These are phyloP conservation scores for Clonostachys byssicola DNA, from an alignment of 2,329 filamentous ascomycete genomes.

Conservation along the genomic window DNA sequence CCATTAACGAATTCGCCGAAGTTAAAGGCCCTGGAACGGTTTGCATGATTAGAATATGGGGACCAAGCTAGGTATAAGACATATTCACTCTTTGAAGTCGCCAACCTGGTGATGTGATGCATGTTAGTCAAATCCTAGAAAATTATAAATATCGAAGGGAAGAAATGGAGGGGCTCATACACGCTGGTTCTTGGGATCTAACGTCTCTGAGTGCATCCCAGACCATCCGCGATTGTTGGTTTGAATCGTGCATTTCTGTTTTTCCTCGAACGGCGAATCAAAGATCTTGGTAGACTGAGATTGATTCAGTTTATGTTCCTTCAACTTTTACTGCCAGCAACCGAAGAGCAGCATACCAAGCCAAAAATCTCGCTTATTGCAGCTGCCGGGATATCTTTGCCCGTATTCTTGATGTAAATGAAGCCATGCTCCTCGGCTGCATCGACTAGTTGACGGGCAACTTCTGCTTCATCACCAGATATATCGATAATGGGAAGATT, in stretches of 20 bases:
- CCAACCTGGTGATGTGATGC: conserved; percentile 48
- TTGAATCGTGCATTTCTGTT: conserved; percentile 69
- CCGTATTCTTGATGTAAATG: conserved; percentile 78
- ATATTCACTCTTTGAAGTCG: conserved; percentile 77
- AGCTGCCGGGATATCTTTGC: conserved; percentile 58
- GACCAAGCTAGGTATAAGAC: background rate
- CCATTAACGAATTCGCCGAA: conserved; percentile 71
- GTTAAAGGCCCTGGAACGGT: conserved; percentile 72
- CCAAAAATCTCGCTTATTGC: background rate
- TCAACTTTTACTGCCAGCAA: too few relatives aligned
- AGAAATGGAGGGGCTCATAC: conserved; percentile 33
- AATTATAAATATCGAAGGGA: background rate
- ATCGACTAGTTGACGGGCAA: conserved; percentile 68
- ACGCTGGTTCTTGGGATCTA: conserved; percentile 80
- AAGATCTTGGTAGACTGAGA: conserved; percentile 67
- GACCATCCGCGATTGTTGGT: conserved; percentile 87
- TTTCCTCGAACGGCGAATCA: conserved; percentile 62
- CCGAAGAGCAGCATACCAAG: too few relatives aligned
- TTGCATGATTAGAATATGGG: background rate
- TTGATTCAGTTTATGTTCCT: too few relatives aligned
- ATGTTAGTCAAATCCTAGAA: too few relatives aligned
- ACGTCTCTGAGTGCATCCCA: conserved; percentile 79
- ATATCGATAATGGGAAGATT: conserved; percentile 82
- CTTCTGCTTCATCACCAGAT: conserved; percentile 45
- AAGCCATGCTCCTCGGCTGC: conserved; percentile 84